Percentiles rank a stretch among this genome's conserved stretches.
These are phyloP conservation scores for Pulveroboletus sp. DNA, from an alignment of 768 basidiomycete genomes.

Conservation along the genomic window DNA sequence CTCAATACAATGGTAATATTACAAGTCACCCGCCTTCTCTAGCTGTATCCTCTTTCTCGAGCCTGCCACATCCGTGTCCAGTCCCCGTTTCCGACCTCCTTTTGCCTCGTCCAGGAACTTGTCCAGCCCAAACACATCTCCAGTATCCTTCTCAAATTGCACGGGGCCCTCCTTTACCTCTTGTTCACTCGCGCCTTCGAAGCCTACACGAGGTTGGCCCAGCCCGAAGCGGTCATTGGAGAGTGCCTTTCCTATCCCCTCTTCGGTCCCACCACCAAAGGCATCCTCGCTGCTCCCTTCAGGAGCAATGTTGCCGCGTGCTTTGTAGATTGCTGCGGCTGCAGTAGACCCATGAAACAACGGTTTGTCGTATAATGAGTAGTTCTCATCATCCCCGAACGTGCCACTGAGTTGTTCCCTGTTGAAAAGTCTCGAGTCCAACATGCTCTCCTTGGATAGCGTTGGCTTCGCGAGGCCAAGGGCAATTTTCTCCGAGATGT, in stretches of 20 bases:
- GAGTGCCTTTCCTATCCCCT: constrained; percentile 87
- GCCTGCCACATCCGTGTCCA: constrained; percentile 70
- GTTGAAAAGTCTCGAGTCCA: constrained; percentile 97
- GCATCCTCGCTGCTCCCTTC: constrained; percentile 76
- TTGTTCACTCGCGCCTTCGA: constrained; percentile 85
- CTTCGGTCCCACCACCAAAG: constrained; percentile 92
- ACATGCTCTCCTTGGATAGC: constrained; percentile 91
- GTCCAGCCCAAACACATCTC: constrained; percentile 96
- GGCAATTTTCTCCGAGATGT: constrained; percentile 98
- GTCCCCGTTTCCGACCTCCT: constrained; percentile 85
- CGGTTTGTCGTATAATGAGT: constrained; percentile 91
- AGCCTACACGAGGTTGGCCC: constrained; percentile 79
- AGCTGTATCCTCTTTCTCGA: constrained; percentile 69
- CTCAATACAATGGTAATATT: constrained; percentile 12
- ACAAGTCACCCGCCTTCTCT: constrained; percentile 52
- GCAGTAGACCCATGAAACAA: constrained; percentile 95
- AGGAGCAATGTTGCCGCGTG: constrained; percentile 78
- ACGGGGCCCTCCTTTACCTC: constrained; percentile 91
- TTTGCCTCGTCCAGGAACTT: constrained; percentile 97
- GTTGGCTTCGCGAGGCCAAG: constrained; percentile 97
- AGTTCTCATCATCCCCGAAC: constrained; percentile 92
- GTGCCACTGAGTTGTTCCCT: constrained; percentile 78
- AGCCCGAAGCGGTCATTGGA: constrained; percentile 92
- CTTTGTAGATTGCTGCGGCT: constrained; percentile 99
- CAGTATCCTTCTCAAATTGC: constrained; percentile 96